Percentiles rank a stretch among this genome's conserved stretches.
These are phyloP conservation scores for Xylona heveae DNA, from an alignment of 495 filamentous ascomycete species.

Conservation along the genomic window DNA sequence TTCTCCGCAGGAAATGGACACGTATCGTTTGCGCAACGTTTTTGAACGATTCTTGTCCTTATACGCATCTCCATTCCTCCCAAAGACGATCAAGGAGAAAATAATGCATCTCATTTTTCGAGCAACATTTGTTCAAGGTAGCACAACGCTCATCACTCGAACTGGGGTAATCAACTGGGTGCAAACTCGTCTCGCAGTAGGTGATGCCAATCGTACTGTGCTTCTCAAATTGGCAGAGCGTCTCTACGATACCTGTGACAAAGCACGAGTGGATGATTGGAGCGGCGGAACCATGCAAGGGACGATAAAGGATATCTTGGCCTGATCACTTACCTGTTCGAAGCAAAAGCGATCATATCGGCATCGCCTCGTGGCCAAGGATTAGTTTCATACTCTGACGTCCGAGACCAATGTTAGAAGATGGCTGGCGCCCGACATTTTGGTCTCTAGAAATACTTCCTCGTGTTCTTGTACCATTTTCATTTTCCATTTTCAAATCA, in stretches of 20 bases:
- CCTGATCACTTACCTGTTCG: no score
- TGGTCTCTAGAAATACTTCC: no score
- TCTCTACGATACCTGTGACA: slow-evolving; percentile 52
- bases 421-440: no score
- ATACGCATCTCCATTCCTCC: slow-evolving; percentile 42
- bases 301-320: slow-evolving; percentile 15
- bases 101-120: slow-evolving; percentile 55
- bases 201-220: slow-evolving; percentile 23
- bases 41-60: slow-evolving; percentile 60
- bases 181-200: slow-evolving; percentile 27
- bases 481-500: no score
- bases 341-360: no score
- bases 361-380: no score
- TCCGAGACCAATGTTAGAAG: no score
- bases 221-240: slow-evolving; percentile 35
- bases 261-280: slow-evolving; percentile 43
- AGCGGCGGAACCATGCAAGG: slow-evolving; percentile 26
- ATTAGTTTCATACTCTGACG: no score
- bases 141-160: slow-evolving; percentile 68
- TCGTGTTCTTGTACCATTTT: no score
- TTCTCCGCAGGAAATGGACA: slow-evolving; percentile 39
- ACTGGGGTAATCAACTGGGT: slow-evolving; percentile 71
- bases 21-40: slow-evolving; percentile 62
- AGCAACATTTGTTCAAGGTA: slow-evolving; percentile 46
- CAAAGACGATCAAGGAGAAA: slow-evolving; percentile 35